Evolutionary conservation across 805 yeast species (phyloP).

Genomic region (Saturnispora serradocipensis): DNA sequence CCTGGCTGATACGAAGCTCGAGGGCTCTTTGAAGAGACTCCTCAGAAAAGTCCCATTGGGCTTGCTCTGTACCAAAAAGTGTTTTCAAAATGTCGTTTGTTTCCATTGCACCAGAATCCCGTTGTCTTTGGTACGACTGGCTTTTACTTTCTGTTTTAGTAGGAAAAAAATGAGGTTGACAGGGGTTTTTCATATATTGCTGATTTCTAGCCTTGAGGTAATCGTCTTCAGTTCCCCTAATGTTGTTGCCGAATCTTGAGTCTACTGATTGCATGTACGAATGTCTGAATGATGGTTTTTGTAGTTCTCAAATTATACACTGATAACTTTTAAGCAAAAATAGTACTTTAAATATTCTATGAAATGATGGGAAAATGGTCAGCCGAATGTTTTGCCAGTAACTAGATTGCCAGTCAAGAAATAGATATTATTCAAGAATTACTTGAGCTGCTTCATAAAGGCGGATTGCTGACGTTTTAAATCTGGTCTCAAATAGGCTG

Average conservation of each 20-base stretch:
- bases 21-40: constrained; percentile 50
- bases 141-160: not conserved
- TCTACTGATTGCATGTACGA: not conserved
- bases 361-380: not conserved
- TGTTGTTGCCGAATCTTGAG: not conserved
- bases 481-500: not conserved
- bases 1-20: constrained; percentile 59
- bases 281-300: not conserved
- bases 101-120: not conserved
- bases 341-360: not conserved
- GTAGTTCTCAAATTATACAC: not conserved
- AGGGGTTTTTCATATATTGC: not conserved
- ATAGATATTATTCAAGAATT: no score
- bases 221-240: not conserved
- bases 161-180: constrained; percentile 1
- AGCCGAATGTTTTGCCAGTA: not conserved
- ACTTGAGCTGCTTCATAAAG: not conserved
- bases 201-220: not conserved
- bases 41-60: constrained; percentile 49
- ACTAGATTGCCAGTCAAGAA: not conserved
- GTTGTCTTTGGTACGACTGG: not conserved
- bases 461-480: not conserved
- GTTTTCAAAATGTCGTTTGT: constrained; percentile 27
- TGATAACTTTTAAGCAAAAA: not conserved
- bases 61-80: constrained; percentile 45